Evolutionary conservation across 2,329 filamentous ascomycete genomes (phyloP), one percentile per base, ranked within the genome.

Genomic region (Dothiorella sarmentorum): DNA sequence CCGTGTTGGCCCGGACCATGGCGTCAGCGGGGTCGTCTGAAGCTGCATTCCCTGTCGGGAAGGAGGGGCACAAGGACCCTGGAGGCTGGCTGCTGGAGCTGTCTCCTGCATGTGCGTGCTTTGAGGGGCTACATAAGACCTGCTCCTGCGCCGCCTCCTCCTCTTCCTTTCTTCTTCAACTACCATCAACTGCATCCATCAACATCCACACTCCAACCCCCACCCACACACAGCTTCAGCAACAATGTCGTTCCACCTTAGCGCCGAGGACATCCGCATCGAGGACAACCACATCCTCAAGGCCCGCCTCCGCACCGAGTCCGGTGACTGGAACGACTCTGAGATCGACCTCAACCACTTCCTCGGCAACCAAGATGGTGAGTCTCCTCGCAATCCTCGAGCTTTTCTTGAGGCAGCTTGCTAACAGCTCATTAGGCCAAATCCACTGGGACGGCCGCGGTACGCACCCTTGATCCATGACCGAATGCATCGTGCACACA

Each of bases 311-410:
- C 66, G 60, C 15, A 74, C 74, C 52, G 71, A 60, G 3, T 68
- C 78, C 5, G 80, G 78, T 40, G 74, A 81, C 0, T 69, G 67
- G 55, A 64, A 75, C 24, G 76, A 83, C 22, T 66, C 75, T 11
- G 70, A 76, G 66, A 66, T 82, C 55, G 72, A 83, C 66, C 76
- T 84, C 60, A 77, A 84, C 71, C 49, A 72, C 2, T 66, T 70
- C 65, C 72, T 84, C 49, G 81, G 82, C 33, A 84, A 84, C 72
- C 62, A 76, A 52, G 66, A 83, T 60, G 82, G 81, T 79, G 61
- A 15, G 26, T 11, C 27, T 38, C 7, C 4, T 33, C 26, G n/a
- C 17, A 26, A 44, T 13, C 20, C 11, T 11, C 17, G 77, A 76
- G 77, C 10, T 76, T 71, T 22, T 75, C 75, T 17, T 7, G 26